These are phyloP conservation scores for Begonia loranthoides DNA, from an alignment of 306 rosid genomes.

Conservation along the genomic window DNA sequence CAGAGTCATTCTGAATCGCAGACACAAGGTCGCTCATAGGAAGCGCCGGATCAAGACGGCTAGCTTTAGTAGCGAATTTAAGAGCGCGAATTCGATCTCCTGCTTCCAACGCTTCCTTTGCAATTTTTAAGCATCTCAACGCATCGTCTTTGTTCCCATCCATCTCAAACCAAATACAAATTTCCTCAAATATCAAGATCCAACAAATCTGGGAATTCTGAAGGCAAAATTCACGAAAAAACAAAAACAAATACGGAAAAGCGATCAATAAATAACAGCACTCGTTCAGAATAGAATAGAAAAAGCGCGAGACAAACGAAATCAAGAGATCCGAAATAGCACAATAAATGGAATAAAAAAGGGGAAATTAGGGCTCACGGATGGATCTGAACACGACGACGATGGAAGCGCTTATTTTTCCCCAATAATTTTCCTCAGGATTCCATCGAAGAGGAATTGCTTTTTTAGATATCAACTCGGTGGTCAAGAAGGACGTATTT, in stretches of 20 bases:
- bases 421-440: neutral
- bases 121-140: constrained; percentile 63
- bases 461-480: too few relatives aligned
- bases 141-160: constrained; percentile 96
- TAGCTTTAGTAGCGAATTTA: constrained; percentile 69
- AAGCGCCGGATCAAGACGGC: constrained; percentile 68
- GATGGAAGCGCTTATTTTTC: constrained; percentile 1
- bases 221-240: neutral
- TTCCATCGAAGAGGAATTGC: too few relatives aligned
- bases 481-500: too few relatives aligned
- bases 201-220: neutral
- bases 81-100: constrained; percentile 71
- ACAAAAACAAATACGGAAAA: neutral
- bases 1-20: constrained; percentile 20
- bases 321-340: too few relatives aligned
- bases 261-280: neutral
- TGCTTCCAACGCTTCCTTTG: constrained; percentile 47
- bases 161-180: constrained; percentile 25
- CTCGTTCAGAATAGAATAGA: neutral
- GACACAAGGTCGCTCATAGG: constrained; percentile 58
- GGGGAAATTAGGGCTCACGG: constrained; percentile 27
- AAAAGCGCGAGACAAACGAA: neutral
- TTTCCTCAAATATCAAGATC: constrained; percentile 6
- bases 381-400: constrained; percentile 16
- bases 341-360: too few relatives aligned